Base-by-base conservation (phyloP, 2,329 filamentous ascomycete species). In the Colletotrichum paranaense region DNA sequence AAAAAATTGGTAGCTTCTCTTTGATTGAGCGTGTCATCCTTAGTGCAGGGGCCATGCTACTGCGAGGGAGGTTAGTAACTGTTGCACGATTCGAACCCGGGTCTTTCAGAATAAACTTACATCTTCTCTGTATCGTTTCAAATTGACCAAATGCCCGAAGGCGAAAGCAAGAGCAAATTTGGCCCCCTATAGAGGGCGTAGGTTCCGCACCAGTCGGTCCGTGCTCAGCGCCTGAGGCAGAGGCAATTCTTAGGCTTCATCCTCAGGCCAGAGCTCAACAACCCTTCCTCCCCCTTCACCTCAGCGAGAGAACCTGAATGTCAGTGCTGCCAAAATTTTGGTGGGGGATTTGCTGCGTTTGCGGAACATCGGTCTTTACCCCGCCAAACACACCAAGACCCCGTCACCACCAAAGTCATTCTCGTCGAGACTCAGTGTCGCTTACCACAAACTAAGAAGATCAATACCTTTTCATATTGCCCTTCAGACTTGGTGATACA, bases 11-110 rank as follows among this genome's bases (percentile, higher is more conserved):
- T 88, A 90, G 90, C 88, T 90, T 92, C 91, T 93, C 92, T 93
- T 92, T 92, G 91, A 90, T 91, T 90, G 88, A 92, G 91, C 92
- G 92, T 95, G 93, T 95, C 94, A 96, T 95, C 94, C 94, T 96
- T 96, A 95, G 94, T 91, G 89, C 90, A 92, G 89, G 90, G 92
- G 92, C 92, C 92, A 93, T 93, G 92, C 92, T 93, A 93, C 67
- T 69, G 35, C 19, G n/a, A 46, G 4, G 22, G 32, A 52, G 58
- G 59, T 63, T 24, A 63, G 60, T 49, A n/a, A 24, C 57, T 42
- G 32, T 2, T 8, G 1, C 14, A 16, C 19, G 38, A 52, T n/a
- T 63, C 60, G 60, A 63, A 63, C 60, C 8, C 4, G 19, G 19
- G 24, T 3, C 26, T 9, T 9, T 11, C 7, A 9, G 12, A 12